Base-by-base conservation (phyloP, 805 yeast genomes). In the Saccharomycopsis selenospora region DNA sequence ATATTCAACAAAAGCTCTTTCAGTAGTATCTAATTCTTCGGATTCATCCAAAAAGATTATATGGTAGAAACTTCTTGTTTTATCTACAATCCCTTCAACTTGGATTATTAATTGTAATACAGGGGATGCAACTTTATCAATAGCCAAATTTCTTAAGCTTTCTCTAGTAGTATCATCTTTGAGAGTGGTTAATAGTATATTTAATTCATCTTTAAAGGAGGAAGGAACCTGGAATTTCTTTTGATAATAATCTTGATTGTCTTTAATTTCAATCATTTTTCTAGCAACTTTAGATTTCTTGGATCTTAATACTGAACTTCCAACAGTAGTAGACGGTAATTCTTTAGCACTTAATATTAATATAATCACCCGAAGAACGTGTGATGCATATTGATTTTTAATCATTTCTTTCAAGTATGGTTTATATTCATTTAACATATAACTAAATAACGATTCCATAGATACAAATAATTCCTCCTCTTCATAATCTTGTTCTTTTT, bases 181-280 rank as follows among this genome's bases (percentile, higher is more conserved):
- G 45, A 55, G 38, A 48, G 47, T 20, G 30, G 69, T 45, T 28
- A 84, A 60, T 10, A 83, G 54, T 17, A 73, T 74, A 44, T 69
- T 70, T 46, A 88, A 66, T 53, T 81, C 79, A 6, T 69, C 70
- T 55, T 79, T 82, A 62, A 86, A 86, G 0, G 85, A 70, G 1
- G 73, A 64, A 6, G 96, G 95, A 1, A 79, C 79, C 65, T 79
- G 85, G 61, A 77, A 85, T 0, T 81, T 68, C 23, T 45, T 28
- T 50, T 75, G 70, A 59, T 78, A 73, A 58, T 80, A 83, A 55
- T 83, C 89, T 13, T 80, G 82, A 53, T 74, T 82, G 62, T 86
- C 95, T 58, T 81, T 80, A 41, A 88, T 82, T 57, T 85, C 93
- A 59, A 88, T 86, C 95, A 87, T 86, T 62, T 89, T 89, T 63